Percentiles rank a stretch among this genome's conserved stretches.
These are phyloP conservation scores for Thermothelomyces thermophilus DNA, from an alignment of 2,329 filamentous ascomycete genomes.

Conservation along the genomic window DNA sequence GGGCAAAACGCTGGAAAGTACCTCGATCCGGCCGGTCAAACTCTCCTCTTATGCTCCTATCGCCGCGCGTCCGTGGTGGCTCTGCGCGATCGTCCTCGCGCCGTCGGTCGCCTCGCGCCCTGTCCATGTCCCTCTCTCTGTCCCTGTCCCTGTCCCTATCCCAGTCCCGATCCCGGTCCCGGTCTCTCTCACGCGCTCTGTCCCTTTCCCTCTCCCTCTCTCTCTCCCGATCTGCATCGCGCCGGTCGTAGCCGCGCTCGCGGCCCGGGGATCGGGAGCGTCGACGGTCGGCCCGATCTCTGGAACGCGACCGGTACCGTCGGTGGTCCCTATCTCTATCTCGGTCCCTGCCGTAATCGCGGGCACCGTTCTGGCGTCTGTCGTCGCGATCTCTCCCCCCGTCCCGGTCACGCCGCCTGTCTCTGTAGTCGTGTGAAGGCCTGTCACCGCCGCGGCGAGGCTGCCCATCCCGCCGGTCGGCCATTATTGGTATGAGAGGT, in stretches of 20 bases:
- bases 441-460: constrained; percentile 16
- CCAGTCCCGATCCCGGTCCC: constrained; percentile 5
- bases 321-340: constrained; percentile 19
- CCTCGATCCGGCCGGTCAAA: constrained; percentile 2
- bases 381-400: constrained; percentile 10
- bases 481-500: constrained; percentile 6
- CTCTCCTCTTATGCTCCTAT: constrained; percentile 12
- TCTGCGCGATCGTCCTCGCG: constrained; percentile 4
- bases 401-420: constrained; percentile 16
- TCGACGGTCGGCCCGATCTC: constrained; percentile 13
- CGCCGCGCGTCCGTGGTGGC: constrained; percentile 8
- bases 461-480: constrained; percentile 17
- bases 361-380: constrained; percentile 2
- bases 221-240: background rate
- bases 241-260: constrained; percentile 22
- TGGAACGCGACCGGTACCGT: constrained; percentile 15
- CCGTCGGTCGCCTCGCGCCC: constrained; percentile 1
- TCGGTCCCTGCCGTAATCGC: constrained; percentile 24
- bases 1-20: background rate
- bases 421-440: constrained; percentile 14
- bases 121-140: background rate
- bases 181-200: constrained; percentile 4
- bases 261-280: constrained; percentile 20
- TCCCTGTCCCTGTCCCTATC: background rate
- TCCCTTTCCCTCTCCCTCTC: background rate